Percentiles rank a stretch among this genome's conserved stretches.
Conservation (phyloP, 805 yeast genomes). For the Pichia thaimueangensis region DNA sequence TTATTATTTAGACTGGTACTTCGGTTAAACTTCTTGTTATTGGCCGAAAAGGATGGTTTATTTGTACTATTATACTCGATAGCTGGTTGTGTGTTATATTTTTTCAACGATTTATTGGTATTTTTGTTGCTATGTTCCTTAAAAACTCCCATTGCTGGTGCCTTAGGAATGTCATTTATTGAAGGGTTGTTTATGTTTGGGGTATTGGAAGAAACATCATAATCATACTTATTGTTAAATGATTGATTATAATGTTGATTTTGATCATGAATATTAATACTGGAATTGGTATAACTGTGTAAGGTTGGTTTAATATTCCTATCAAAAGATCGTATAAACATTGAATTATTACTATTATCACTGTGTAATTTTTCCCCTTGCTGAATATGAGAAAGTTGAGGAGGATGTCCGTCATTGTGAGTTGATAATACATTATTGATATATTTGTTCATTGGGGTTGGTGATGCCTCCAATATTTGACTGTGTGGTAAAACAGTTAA, state of each 20-base stretch:
- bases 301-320: not conserved
- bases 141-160: slow-evolving; percentile 25
- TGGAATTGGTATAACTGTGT: not conserved
- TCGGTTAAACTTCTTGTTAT: not conserved
- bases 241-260: no score
- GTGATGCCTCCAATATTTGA: slow-evolving; percentile 21
- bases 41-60: not conserved
- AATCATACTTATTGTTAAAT: not conserved
- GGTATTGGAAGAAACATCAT: not conserved
- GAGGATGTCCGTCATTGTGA: not conserved
- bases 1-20: slow-evolving; percentile 2
- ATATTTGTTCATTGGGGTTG: slow-evolving; percentile 28
- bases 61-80: not conserved
- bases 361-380: not conserved
- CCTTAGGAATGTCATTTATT: not conserved
- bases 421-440: slow-evolving; percentile 5
- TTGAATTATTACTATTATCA: not conserved
- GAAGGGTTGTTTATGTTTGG: no score
- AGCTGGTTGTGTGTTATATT: slow-evolving; percentile 1
- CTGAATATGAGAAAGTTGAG: not conserved
- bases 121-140: slow-evolving; percentile 7
- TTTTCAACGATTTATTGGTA: not conserved
- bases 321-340: not conserved
- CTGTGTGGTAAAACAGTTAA: slow-evolving; percentile 1
- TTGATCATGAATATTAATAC: not conserved